Evolutionary conservation across 306 rosid genomes (phyloP).

Genomic region (Vigna radiata): DNA sequence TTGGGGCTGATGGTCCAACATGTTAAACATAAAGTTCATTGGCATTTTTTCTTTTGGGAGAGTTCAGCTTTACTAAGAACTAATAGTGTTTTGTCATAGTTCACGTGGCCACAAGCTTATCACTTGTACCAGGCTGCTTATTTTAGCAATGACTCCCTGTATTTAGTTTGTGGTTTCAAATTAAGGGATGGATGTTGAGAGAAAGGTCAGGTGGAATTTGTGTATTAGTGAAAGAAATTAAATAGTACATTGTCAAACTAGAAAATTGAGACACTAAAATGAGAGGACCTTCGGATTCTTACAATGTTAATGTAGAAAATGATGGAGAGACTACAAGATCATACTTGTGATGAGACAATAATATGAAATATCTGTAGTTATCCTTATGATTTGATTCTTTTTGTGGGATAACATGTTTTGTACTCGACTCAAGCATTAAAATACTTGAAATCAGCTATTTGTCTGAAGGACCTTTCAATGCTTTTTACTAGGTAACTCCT

Average conservation of each 20-base stretch:
- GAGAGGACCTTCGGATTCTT: not conserved
- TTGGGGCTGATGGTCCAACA: too few species aligned
- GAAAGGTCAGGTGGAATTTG: not conserved
- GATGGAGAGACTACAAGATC: not conserved
- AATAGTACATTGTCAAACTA: not conserved
- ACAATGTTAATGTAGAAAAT: not conserved
- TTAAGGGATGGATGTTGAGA: not conserved
- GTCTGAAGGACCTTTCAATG: constrained; percentile 12
- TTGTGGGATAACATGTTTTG: not conserved
- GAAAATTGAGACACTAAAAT: not conserved
- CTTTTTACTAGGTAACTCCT: constrained; percentile 76
- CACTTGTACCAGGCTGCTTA: not conserved
- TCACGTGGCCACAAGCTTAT: not conserved
- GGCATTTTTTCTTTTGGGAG: not conserved
- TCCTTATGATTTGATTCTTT: not conserved
- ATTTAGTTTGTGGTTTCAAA: not conserved
- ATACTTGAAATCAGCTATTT: constrained; percentile 9
- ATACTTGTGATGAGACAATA: not conserved
- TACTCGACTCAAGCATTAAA: not conserved
- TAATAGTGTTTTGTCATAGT: not conserved
- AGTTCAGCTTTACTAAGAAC: constrained; percentile 2
- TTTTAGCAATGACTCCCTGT: not conserved
- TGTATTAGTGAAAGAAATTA: not conserved
- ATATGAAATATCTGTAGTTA: constrained; percentile 13
- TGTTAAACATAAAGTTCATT: too few species aligned